Conservation (phyloP, 306 rosid species). For the Rubus idaeus region DNA sequence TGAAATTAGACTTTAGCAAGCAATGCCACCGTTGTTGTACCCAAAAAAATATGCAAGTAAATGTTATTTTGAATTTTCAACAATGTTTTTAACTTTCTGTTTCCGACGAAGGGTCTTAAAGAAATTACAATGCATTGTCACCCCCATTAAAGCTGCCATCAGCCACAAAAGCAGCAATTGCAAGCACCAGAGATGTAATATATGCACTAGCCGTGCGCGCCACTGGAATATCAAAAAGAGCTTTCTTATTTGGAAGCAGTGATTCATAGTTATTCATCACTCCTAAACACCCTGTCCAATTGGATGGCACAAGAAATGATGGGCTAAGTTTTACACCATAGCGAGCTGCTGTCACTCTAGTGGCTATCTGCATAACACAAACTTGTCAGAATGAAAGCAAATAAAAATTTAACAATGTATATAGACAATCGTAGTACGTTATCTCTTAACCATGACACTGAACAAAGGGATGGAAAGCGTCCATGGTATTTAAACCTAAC, state of each 20-base stretch:
- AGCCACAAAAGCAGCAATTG: slow-evolving; percentile 72
- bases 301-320: slow-evolving; percentile 89
- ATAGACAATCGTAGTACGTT: not conserved
- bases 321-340: slow-evolving; percentile 91
- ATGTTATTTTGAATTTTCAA: too few species aligned
- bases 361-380: slow-evolving; percentile 62
- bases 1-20: not conserved
- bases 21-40: not conserved
- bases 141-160: slow-evolving; percentile 97
- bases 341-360: slow-evolving; percentile 83
- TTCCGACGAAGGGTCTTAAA: slow-evolving; percentile 8
- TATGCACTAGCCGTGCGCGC: slow-evolving; percentile 89
- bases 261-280: slow-evolving; percentile 93
- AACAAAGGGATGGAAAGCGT: not conserved
- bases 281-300: slow-evolving; percentile 93
- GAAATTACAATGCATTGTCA: slow-evolving; percentile 79
- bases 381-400: not conserved
- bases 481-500: not conserved
- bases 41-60: not conserved
- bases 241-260: slow-evolving; percentile 78
- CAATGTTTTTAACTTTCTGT: not conserved
- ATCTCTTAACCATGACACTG: slow-evolving; percentile 5
- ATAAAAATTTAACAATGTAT: not conserved
- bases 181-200: slow-evolving; percentile 75
- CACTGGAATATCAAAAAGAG: slow-evolving; percentile 84